A percentile compares a stretch with the other conserved stretches of the same genome.
Conservation (phyloP, 202 grass and related monocot genomes). For the Setaria italica region DNA sequence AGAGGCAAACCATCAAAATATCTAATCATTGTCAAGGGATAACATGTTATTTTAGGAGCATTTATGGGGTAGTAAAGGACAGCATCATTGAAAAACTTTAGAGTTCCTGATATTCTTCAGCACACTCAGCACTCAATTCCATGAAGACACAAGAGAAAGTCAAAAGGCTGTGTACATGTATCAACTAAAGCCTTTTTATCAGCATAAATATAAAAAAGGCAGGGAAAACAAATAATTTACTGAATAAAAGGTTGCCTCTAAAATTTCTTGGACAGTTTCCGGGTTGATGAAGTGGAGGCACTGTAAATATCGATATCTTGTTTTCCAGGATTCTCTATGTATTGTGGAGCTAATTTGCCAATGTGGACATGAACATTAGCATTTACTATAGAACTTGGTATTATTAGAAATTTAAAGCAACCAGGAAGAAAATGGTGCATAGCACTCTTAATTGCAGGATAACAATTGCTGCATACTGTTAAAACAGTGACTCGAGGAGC, state of each 20-base stretch:
- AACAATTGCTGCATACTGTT: not conserved
- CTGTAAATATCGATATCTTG: not conserved
- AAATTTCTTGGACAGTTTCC: not conserved
- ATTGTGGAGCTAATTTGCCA: not conserved
- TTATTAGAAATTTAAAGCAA: not conserved
- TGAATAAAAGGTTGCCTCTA: not conserved
- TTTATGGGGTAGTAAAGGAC: not conserved
- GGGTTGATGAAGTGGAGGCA: not conserved
- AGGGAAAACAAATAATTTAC: not conserved
- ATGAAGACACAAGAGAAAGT: not conserved
- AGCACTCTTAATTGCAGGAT: not conserved
- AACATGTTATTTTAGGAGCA: slow-evolving; percentile 23
- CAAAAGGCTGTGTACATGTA: not conserved
- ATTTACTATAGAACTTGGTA: not conserved
- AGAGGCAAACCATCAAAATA: slow-evolving; percentile 63
- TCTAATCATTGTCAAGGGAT: slow-evolving; percentile 58
- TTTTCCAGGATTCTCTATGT: not conserved
- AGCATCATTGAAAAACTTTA: not conserved
- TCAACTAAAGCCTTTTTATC: not conserved
- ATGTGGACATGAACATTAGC: not conserved
- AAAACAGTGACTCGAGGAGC: not conserved
- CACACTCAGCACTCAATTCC: not conserved
- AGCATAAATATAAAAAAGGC: not conserved
- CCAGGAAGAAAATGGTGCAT: slow-evolving; percentile 12
- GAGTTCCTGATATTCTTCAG: not conserved